A percentile compares a stretch with the other conserved stretches of the same genome.
phyloP scores from a whole-genome alignment of 176 grass and related monocot species.

The Elaeis guineensis region DNA sequence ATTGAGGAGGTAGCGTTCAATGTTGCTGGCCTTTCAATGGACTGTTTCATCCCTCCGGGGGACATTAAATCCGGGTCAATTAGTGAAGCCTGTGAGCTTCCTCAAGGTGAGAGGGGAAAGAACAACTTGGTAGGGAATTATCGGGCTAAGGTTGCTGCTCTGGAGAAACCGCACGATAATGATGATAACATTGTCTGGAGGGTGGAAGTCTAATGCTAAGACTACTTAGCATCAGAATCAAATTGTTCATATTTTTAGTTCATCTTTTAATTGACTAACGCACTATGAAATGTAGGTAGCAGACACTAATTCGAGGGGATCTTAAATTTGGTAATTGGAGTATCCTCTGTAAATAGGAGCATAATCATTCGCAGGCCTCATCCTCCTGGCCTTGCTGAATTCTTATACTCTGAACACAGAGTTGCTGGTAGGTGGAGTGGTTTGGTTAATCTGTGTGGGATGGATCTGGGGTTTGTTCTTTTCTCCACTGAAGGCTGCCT shows the following conservation, averaged over 20 bases:
- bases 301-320: constrained; percentile 2
- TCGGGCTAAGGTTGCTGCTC: constrained; percentile 12
- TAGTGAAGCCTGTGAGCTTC: constrained; percentile 15
- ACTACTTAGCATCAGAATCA: neutral
- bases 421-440: constrained; percentile 1
- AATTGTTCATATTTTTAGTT: constrained; percentile 7
- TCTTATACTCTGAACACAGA: constrained; percentile 8
- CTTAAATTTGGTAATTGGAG: neutral
- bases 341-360: neutral
- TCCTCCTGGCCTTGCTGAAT: neutral
- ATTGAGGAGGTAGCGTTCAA: constrained; percentile 21
- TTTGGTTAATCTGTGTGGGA: neutral
- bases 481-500: neutral
- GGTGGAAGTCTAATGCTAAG: constrained; percentile 9
- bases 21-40: constrained; percentile 16
- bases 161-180: constrained; percentile 1
- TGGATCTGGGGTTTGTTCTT: neutral
- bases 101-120: constrained; percentile 8
- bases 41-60: constrained; percentile 16
- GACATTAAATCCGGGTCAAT: constrained; percentile 13
- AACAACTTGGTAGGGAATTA: constrained; percentile 1
- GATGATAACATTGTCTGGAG: constrained; percentile 1
- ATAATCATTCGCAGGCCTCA: neutral
- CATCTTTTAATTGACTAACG: constrained; percentile 2
- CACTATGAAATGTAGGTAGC: constrained; percentile 7